Percentiles rank a stretch among this genome's conserved stretches.
Conservation (phyloP, 371 early-diverging fungal genomes). For the Blakeslea trispora region DNA sequence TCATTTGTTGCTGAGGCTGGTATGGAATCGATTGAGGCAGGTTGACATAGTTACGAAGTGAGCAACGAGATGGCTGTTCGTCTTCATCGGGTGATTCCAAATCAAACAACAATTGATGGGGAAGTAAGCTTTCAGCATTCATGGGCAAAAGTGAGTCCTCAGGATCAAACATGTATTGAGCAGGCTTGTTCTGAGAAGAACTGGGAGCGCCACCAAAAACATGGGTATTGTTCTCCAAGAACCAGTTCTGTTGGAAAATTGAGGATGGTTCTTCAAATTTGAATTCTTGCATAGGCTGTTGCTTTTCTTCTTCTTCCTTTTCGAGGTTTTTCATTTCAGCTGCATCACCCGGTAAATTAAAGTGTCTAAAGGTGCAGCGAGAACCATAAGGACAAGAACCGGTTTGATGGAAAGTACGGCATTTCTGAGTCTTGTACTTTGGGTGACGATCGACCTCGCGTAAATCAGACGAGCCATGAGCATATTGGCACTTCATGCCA, state of each 20-base stretch:
- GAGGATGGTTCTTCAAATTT: constrained; percentile 11
- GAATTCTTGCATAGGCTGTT: constrained; percentile 1
- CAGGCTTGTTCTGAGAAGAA: constrained; percentile 6
- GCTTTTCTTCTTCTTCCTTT: constrained; percentile 26
- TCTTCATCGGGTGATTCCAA: constrained; percentile 27
- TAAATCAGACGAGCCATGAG: constrained; percentile 86
- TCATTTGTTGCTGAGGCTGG: constrained; percentile 8
- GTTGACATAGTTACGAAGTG: constrained; percentile 24
- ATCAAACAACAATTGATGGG: constrained; percentile 37
- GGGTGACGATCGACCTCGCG: constrained; percentile 90
- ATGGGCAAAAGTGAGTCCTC: constrained; percentile 28
- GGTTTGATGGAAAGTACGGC: constrained; percentile 85
- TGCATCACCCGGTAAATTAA: constrained; percentile 27
- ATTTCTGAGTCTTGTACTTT: constrained; percentile 92
- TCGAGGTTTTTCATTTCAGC: constrained; percentile 22
- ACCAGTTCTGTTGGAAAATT: constrained; percentile 21
- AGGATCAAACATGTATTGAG: constrained; percentile 7
- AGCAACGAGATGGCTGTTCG: constrained; percentile 20
- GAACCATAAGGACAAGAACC: constrained; percentile 94
- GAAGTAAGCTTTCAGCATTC: constrained; percentile 39
- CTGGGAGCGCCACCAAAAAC: constrained; percentile 1
- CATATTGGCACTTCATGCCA: constrained; percentile 95
- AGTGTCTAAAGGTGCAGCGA: constrained; percentile 96
- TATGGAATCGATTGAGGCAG: constrained; percentile 18
- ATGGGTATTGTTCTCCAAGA: constrained; percentile 1